These are phyloP conservation scores for Microglena sp. DNA, from an alignment of 139 green algal species.

Conservation along the genomic window DNA sequence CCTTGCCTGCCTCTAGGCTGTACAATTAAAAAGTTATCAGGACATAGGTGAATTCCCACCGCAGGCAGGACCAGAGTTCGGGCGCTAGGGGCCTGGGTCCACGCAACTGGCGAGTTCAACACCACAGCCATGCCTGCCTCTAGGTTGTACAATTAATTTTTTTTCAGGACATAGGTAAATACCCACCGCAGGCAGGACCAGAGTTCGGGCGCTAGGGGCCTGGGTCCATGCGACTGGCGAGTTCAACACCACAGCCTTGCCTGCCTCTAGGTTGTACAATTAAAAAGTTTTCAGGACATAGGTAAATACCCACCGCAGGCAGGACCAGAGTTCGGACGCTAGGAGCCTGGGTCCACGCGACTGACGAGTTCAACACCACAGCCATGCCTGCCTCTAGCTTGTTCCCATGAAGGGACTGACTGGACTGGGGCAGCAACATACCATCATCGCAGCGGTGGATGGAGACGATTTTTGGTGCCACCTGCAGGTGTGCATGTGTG, in stretches of 20 bases:
- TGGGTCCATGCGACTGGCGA: constrained; percentile 11
- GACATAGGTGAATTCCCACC: constrained; percentile 15
- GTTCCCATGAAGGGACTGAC: background rate
- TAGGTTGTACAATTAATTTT: too few relatives aligned
- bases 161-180: too few relatives aligned
- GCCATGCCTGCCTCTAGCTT: too few relatives aligned
- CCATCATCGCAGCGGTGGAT: background rate
- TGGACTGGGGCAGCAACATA: background rate
- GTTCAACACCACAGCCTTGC: constrained; percentile 31
- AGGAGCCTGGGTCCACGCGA: constrained; percentile 35
- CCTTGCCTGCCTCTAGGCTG: background rate
- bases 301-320: constrained; percentile 30
- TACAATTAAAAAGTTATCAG: too few relatives aligned
- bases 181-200: too few relatives aligned
- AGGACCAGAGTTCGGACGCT: constrained; percentile 26
- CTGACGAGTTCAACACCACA: too few relatives aligned
- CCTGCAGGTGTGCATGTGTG: background rate
- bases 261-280: constrained; percentile 6
- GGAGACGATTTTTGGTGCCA: background rate
- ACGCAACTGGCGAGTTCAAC: constrained; percentile 14
- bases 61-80: constrained; percentile 26
- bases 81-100: constrained; percentile 33
- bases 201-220: background rate
- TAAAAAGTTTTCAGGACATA: constrained; percentile 18
- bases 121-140: constrained; percentile 2